phyloP scores from a whole-genome alignment of 2,329 filamentous ascomycete genomes.

The Alternaria sp. region DNA sequence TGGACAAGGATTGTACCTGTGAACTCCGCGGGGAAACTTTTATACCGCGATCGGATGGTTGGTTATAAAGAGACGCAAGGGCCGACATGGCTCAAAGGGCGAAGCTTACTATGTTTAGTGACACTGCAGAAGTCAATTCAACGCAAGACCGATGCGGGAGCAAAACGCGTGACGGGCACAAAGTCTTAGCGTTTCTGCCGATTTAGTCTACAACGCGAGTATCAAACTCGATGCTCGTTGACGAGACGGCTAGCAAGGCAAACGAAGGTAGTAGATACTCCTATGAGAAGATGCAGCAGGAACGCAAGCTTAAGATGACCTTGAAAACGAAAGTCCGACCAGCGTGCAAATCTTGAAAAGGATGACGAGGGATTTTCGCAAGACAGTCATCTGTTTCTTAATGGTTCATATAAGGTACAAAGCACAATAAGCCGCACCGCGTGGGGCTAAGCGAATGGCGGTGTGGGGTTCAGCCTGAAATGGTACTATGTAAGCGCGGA shows the following conservation, averaged over 20 bases:
- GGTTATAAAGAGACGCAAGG: constrained; percentile 32
- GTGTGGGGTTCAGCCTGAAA: constrained; percentile 44
- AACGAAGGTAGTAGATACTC: constrained; percentile 16
- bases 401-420: constrained; percentile 36
- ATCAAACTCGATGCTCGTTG: constrained; percentile 9
- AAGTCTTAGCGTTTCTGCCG: constrained; percentile 16
- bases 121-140: constrained; percentile 22
- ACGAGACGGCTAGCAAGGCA: constrained; percentile 9
- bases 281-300: constrained; percentile 4
- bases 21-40: constrained; percentile 22
- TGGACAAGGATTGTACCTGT: constrained; percentile 13
- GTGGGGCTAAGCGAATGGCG: constrained; percentile 45
- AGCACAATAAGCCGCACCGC: constrained; percentile 36
- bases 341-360: constrained; percentile 9
- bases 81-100: constrained; percentile 33
- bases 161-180: constrained; percentile 19
- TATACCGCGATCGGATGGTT: constrained; percentile 30
- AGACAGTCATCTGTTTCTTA: constrained; percentile 14
- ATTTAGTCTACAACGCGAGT: constrained; percentile 12
- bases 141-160: constrained; percentile 18
- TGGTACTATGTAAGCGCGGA: constrained; percentile 36
- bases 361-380: constrained; percentile 17
- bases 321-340: constrained; percentile 10
- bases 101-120: constrained; percentile 43
- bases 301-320: constrained; percentile 9